Percentiles rank a stretch among this genome's conserved stretches.
phyloP scores from a whole-genome alignment of 805 yeast genomes.

The Spathaspora passalidarum region DNA sequence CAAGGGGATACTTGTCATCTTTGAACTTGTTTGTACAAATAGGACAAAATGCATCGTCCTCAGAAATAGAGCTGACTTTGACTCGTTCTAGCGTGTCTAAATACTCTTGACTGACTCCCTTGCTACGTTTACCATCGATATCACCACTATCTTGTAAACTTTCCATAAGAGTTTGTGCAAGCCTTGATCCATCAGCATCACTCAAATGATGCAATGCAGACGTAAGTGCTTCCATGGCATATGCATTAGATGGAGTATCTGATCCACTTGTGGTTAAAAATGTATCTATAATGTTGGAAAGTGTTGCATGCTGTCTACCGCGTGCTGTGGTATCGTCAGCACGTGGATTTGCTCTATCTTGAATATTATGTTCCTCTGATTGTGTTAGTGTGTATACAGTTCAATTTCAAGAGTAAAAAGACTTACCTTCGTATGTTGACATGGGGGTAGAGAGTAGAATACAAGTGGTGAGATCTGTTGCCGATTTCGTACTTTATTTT shows the following conservation, averaged over 20 bases:
- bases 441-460: slow-evolving; percentile 11
- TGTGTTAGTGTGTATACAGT: slow-evolving; percentile 10
- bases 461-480: background rate
- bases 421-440: slow-evolving; percentile 48
- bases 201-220: slow-evolving; percentile 29
- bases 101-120: slow-evolving; percentile 66
- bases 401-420: background rate
- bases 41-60: slow-evolving; percentile 67
- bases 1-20: slow-evolving; percentile 74
- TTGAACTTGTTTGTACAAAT: slow-evolving; percentile 75
- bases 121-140: slow-evolving; percentile 8
- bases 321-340: slow-evolving; percentile 8
- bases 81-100: slow-evolving; percentile 79
- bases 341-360: background rate
- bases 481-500: background rate
- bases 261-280: slow-evolving; percentile 21
- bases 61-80: slow-evolving; percentile 26
- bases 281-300: slow-evolving; percentile 30
- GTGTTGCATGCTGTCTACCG: slow-evolving; percentile 29
- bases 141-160: slow-evolving; percentile 1
- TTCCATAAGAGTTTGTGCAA: slow-evolving; percentile 11
- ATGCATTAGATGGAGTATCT: slow-evolving; percentile 2
- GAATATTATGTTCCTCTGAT: slow-evolving; percentile 38
- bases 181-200: slow-evolving; percentile 29
- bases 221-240: slow-evolving; percentile 20